Evolutionary conservation across 73 alveolate species (phyloP), one percentile per base, ranked within the genome.

Genomic region (Breviolum minutum): DNA sequence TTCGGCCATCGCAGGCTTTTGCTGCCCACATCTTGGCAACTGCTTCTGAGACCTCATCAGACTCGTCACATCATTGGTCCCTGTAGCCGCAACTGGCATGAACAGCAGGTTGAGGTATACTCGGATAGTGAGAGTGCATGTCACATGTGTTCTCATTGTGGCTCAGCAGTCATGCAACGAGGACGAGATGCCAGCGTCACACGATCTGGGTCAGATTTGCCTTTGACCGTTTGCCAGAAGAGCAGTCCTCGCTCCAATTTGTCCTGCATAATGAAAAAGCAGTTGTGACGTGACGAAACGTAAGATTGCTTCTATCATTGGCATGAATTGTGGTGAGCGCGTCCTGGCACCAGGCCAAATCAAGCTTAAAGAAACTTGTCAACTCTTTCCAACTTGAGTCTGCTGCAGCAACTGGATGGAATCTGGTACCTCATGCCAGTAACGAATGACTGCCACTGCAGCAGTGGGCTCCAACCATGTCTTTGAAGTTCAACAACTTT

Each of bases 211-310:
- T 90, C 88, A 2, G 97, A 70, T 76, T 90, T 90, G 74, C 97
- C 97, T 30, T 90, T 90, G 88, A 73, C 73, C 29, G 97, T 90
- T 63, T 90, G 97, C 97, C 97, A 90, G 16, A 90, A 62, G 26
- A 90, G 97, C 30, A 90, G 62, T 63, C 88, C 88, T 54, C 97
- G 97, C 48, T 90, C 16, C 97, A 90, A n/a, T 63, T 90, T 90
- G 97, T 90, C 97, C 96, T 89, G 69, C 96, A 6, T 16, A 17
- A 10, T 74, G 22, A 20, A 27, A 20, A 27, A 74, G 77, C 77
- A 68, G 24, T 14, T 22, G 24, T 17, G 77, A 17, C 77, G 77
- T 22, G 17, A 17, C 24, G n/a, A 68, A 68, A 22, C n/a, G 77
- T 68, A 68, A 40, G 54, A 40, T 40, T 40, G 54, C 54, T 0